These are phyloP conservation scores for Heritiera littoralis DNA, from an alignment of 345 rosid species.

Conservation along the genomic window DNA sequence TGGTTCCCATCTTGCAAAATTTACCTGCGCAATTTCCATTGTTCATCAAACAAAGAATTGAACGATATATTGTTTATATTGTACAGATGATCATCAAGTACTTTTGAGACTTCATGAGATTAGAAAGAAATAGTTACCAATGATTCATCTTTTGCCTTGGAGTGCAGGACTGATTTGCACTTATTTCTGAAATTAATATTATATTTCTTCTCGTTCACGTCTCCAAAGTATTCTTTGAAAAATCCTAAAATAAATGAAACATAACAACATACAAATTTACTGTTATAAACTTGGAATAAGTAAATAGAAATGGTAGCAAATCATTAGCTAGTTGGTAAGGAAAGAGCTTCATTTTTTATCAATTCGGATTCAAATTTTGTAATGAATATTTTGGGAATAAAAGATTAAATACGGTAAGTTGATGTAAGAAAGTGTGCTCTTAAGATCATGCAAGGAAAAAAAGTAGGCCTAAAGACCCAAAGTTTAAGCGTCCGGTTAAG, in stretches of 20 bases:
- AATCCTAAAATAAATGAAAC: conserved; percentile 38
- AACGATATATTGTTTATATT: neutral
- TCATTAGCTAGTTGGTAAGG: too few relatives aligned
- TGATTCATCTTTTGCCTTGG: conserved; percentile 62
- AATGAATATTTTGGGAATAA: too few relatives aligned
- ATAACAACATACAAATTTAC: neutral
- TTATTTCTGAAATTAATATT: conserved; percentile 24
- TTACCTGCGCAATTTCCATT: conserved; percentile 42
- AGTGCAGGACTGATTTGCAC: conserved; percentile 50
- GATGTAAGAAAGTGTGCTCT: too few relatives aligned
- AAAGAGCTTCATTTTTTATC: too few relatives aligned
- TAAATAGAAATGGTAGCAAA: too few relatives aligned
- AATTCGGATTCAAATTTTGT: too few relatives aligned
- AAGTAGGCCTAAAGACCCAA: too few relatives aligned
- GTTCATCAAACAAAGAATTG: neutral
- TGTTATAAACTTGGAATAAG: too few relatives aligned
- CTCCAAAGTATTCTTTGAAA: conserved; percentile 41
- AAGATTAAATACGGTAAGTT: too few relatives aligned
- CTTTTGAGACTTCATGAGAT: neutral
- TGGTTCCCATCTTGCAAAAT: conserved; percentile 96
- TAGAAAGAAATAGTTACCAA: conserved; percentile 38
- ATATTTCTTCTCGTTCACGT: conserved; percentile 23
- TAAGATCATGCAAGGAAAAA: too few relatives aligned
- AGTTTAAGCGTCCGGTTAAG: too few relatives aligned
- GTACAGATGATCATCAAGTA: too few relatives aligned